Evolutionary conservation across 2,329 filamentous ascomycete genomes (phyloP).

Genomic region (Boeremia lycopersici): DNA sequence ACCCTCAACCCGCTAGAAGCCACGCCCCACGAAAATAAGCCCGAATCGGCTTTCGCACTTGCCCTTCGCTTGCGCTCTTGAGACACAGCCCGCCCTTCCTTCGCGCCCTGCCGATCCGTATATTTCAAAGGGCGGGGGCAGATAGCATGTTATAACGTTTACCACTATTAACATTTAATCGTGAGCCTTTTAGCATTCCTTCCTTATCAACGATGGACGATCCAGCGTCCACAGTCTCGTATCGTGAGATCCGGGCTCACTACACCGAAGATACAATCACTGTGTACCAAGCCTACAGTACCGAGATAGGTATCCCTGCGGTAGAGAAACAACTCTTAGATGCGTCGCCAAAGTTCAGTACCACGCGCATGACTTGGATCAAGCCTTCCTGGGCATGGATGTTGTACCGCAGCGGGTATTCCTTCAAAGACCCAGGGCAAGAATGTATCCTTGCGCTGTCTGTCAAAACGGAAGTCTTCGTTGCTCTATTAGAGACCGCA

Average conservation of each 20-base stretch:
- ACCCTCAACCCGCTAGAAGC: too few species aligned
- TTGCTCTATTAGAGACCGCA: neutral
- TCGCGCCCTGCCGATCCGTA: too few species aligned
- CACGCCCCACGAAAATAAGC: too few species aligned
- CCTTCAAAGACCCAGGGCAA: neutral
- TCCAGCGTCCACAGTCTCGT: neutral
- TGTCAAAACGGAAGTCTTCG: neutral
- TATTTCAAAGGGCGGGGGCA: too few species aligned
- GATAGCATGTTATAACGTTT: too few species aligned
- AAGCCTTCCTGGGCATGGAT: neutral
- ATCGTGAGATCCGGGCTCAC: neutral
- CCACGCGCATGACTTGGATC: neutral
- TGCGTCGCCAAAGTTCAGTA: neutral
- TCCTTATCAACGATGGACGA: neutral
- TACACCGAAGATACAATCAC: neutral
- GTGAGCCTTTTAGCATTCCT: neutral
- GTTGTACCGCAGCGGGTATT: neutral
- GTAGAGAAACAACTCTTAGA: neutral
- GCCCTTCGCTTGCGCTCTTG: too few species aligned
- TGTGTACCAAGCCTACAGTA: neutral
- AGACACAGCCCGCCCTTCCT: too few species aligned
- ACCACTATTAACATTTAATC: neutral
- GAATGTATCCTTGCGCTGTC: neutral
- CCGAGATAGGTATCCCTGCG: neutral
- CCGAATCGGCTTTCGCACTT: too few species aligned